Evolutionary conservation across 176 grass and related monocot species (phyloP).

Genomic region (Thinopyrum elongatum): DNA sequence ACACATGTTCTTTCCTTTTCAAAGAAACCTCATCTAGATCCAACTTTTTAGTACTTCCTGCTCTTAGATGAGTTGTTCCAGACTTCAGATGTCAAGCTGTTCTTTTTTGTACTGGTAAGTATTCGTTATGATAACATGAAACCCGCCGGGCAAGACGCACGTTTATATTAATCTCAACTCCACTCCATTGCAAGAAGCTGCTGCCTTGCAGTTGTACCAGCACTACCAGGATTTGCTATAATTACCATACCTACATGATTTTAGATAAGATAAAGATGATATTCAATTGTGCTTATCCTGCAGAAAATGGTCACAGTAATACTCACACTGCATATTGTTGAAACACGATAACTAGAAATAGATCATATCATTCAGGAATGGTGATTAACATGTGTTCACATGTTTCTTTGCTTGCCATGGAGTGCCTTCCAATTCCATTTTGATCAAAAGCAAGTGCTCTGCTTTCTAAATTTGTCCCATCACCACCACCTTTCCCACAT

Average conservation of each 20-base stretch:
- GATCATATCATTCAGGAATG: background rate
- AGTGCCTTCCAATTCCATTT: background rate
- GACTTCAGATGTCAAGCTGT: background rate
- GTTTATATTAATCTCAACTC: too few relatives aligned
- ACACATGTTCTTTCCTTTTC: background rate
- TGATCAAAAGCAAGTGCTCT: background rate
- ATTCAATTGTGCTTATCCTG: constrained; percentile 37
- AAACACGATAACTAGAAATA: background rate
- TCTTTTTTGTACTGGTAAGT: too few relatives aligned
- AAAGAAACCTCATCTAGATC: background rate
- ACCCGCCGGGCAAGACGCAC: too few relatives aligned
- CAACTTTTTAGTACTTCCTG: background rate
- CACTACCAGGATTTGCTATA: too few relatives aligned
- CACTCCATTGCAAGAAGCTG: too few relatives aligned
- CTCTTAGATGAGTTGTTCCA: background rate
- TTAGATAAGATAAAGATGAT: constrained; percentile 11
- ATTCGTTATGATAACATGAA: too few relatives aligned
- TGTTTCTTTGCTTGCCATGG: constrained; percentile 1
- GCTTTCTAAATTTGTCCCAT: background rate
- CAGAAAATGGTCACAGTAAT: constrained; percentile 16
- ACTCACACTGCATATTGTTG: background rate
- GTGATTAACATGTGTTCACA: background rate
- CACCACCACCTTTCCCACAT: background rate
- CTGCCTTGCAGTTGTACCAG: too few relatives aligned
- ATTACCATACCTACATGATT: too few relatives aligned